Evolutionary conservation across 768 basidiomycete genomes (phyloP).

Genomic region (Lentinula edodes): DNA sequence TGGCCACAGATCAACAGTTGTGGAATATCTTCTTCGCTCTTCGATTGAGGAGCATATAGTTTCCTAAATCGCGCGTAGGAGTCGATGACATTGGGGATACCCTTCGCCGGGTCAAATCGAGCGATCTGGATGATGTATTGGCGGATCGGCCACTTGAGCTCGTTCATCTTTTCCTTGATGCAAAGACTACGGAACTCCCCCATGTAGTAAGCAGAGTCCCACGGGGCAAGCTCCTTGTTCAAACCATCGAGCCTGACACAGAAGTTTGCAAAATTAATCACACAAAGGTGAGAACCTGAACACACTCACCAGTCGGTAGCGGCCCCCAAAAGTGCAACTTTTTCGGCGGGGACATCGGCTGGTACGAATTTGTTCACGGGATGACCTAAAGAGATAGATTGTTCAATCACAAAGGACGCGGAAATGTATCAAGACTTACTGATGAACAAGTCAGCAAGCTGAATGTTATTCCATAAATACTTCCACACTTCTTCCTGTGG

Average conservation of each 20-base stretch:
- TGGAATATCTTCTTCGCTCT: slow-evolving; percentile 51
- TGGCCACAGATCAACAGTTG: slow-evolving; percentile 85
- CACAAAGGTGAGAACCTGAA: slow-evolving; percentile 7
- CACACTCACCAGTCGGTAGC: slow-evolving; percentile 74
- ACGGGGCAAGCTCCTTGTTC: slow-evolving; percentile 79
- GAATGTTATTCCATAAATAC: slow-evolving; percentile 91
- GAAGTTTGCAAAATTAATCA: background rate
- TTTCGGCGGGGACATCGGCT: slow-evolving; percentile 69
- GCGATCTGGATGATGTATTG: slow-evolving; percentile 90
- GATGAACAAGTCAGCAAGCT: slow-evolving; percentile 88
- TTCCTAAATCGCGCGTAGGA: slow-evolving; percentile 82
- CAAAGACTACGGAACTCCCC: slow-evolving; percentile 80
- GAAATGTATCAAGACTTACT: slow-evolving; percentile 32
- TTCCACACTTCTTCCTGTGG: slow-evolving; percentile 92
- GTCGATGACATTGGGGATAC: slow-evolving; percentile 80
- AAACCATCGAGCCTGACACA: slow-evolving; percentile 77
- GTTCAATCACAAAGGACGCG: background rate
- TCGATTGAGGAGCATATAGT: slow-evolving; percentile 42
- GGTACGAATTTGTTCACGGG: slow-evolving; percentile 95
- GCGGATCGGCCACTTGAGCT: slow-evolving; percentile 72
- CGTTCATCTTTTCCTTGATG: slow-evolving; percentile 73
- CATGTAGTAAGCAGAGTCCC: slow-evolving; percentile 89
- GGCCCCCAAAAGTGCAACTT: slow-evolving; percentile 70
- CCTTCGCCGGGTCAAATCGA: slow-evolving; percentile 74
- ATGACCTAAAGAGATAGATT: slow-evolving; percentile 44